Percentiles rank a stretch among this genome's conserved stretches.
Conservation (phyloP, 192 early-diverging fungal species). For the Backusella mclennaniae region DNA sequence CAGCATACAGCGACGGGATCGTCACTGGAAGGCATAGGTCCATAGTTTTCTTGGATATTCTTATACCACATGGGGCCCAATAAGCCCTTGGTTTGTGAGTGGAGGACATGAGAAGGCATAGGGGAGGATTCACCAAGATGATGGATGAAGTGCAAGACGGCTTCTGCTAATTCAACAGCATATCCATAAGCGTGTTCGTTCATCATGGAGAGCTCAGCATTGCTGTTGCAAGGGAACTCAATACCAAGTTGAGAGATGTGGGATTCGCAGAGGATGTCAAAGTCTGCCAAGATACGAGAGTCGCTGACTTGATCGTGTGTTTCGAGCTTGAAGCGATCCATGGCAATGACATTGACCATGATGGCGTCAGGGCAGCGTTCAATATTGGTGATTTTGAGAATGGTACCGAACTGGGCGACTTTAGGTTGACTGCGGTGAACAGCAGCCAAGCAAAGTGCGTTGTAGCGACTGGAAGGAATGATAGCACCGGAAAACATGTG, state of each 20-base stretch:
- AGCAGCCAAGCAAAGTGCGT: neutral
- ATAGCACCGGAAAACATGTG: neutral
- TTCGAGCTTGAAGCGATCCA: constrained; percentile 9
- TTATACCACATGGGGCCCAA: constrained; percentile 12
- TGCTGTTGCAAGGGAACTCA: neutral
- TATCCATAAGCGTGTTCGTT: neutral
- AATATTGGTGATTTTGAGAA: constrained; percentile 2
- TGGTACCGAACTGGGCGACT: constrained; percentile 9
- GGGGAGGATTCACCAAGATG: neutral
- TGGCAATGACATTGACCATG: constrained; percentile 2
- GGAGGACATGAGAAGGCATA: neutral
- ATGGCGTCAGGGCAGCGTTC: constrained; percentile 12
- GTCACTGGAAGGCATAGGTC: constrained; percentile 7
- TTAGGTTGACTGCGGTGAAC: constrained; percentile 1
- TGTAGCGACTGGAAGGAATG: neutral
- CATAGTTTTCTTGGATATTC: constrained; percentile 5
- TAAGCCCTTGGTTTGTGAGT: neutral
- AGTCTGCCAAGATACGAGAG: neutral
- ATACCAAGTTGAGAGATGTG: neutral
- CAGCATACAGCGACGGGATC: constrained; percentile 3
- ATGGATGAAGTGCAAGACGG: neutral
- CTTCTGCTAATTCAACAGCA: neutral
- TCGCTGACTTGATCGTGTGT: neutral
- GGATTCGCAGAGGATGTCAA: constrained; percentile 6
- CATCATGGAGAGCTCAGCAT: neutral